These are phyloP conservation scores for Paramecium sonneborni DNA, from an alignment of 73 alveolate species.

Conservation along the genomic window DNA sequence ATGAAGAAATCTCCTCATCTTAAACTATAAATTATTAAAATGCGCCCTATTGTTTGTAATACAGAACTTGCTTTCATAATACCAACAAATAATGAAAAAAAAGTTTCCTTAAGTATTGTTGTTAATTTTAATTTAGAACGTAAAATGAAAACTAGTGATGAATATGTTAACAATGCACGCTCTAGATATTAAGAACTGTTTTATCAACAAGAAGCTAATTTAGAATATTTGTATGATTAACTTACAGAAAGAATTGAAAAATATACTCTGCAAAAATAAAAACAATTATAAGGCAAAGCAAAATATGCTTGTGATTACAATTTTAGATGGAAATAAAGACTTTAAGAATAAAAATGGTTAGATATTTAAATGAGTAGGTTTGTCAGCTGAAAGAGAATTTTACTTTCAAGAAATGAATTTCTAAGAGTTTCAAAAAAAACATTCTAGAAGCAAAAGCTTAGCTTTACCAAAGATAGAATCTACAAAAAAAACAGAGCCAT, in stretches of 20 bases:
- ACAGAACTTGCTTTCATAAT: background rate
- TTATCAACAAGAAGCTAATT: background rate
- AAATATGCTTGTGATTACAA: conserved; percentile 43
- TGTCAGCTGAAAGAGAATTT: conserved; percentile 46
- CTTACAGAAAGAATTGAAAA: background rate
- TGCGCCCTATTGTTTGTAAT: conserved; percentile 9
- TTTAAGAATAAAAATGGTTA: conserved; percentile 27
- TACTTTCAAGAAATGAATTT: background rate
- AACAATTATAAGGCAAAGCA: background rate
- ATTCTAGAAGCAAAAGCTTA: background rate
- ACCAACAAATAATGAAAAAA: background rate
- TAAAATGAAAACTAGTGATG: background rate
- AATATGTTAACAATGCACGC: background rate
- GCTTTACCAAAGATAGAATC: background rate
- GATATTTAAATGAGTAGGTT: background rate
- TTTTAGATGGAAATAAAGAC: conserved; percentile 36
- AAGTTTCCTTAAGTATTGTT: background rate
- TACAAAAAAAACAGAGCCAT: conserved; percentile 17
- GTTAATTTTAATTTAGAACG: background rate
- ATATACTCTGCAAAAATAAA: background rate
- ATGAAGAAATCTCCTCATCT: conserved; percentile 36
- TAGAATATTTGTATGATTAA: background rate
- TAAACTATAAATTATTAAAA: background rate
- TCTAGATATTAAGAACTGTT: background rate
- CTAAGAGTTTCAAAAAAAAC: background rate